Evolutionary conservation across 495 filamentous ascomycete genomes (phyloP), one percentile per base, ranked within the genome.

Genomic region (Aspergillus sclerotiicarbonarius): DNA sequence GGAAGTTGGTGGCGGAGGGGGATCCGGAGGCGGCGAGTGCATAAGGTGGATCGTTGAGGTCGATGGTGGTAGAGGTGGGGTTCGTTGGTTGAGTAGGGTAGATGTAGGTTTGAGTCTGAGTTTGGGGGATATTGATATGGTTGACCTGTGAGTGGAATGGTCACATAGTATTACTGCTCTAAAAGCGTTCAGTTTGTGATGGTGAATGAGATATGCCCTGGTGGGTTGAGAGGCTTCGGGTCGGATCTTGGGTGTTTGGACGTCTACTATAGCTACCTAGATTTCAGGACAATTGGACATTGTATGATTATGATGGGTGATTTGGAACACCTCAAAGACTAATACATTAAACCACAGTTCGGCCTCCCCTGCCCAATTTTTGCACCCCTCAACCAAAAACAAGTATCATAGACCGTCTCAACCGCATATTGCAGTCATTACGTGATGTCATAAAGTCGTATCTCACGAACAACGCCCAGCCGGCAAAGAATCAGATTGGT

Each of bases 1-100:
- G 94, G n/a, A 89, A 84, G 76, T 71, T 98, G 66, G 91, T 98
- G 39, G 77, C 87, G 6, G 86, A 87, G 64, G 82, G 82, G 9
- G 82, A 84, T 60, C 73, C 80, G 21, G 82, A 87, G 53, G 83
- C 77, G 19, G 66, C 71, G 8, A 69, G 67, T 54, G 62, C 72
- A 25, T 76, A 16, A 73, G 20, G 9, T 15, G 16, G 9, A 6
- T 37, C 29, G 18, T 18, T 9, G 18, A 20, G 16, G 19, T 3
- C 29, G 35, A 49, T n/a, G 46, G 46, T 21, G 45, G 45, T 25
- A 25, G 25, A 25, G 25, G 25, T 25, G 25, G 25, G 37, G 10
- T 2, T 16, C 8, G 37, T 13, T 41, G 37, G 8, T 41, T 12
- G n/a, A 41, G 37, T 41, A 41, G 37, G 37, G 37, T 41, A 13